Evolutionary conservation across 495 filamentous ascomycete species (phyloP).

Genomic region (Tirmania nivea): DNA sequence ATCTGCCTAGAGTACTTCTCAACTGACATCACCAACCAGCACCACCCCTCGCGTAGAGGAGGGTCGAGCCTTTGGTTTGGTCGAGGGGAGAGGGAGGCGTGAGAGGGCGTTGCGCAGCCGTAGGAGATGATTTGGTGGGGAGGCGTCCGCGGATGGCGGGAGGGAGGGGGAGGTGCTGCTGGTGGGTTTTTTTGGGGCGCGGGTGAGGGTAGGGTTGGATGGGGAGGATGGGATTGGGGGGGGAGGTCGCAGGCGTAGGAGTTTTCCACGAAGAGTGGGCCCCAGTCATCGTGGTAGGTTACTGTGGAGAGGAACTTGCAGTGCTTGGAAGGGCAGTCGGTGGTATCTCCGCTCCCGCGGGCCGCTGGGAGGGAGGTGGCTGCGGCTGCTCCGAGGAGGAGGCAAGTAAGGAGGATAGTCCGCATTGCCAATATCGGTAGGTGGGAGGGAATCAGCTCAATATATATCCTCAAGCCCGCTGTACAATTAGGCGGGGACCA

Average conservation of each 20-base stretch:
- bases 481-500: too few species aligned
- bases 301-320: slow-evolving; percentile 7
- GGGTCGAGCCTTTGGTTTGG: slow-evolving; percentile 6
- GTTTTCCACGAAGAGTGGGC: slow-evolving; percentile 14
- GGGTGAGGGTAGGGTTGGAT: not conserved
- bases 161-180: not conserved
- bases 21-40: too few species aligned
- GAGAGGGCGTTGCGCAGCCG: slow-evolving; percentile 8
- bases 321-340: not conserved
- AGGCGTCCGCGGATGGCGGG: slow-evolving; percentile 3
- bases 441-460: too few species aligned
- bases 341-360: too few species aligned
- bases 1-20: too few species aligned
- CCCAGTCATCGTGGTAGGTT: slow-evolving; percentile 9
- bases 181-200: not conserved
- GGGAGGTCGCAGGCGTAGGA: slow-evolving; percentile 15
- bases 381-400: too few species aligned
- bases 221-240: not conserved
- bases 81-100: not conserved
- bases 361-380: too few species aligned
- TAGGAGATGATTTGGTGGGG: slow-evolving; percentile 8
- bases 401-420: too few species aligned
- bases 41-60: too few species aligned
- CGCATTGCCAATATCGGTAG: too few species aligned
- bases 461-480: too few species aligned